phyloP scores from a whole-genome alignment of 83 land plant genomes.

The Larix sibirica region DNA sequence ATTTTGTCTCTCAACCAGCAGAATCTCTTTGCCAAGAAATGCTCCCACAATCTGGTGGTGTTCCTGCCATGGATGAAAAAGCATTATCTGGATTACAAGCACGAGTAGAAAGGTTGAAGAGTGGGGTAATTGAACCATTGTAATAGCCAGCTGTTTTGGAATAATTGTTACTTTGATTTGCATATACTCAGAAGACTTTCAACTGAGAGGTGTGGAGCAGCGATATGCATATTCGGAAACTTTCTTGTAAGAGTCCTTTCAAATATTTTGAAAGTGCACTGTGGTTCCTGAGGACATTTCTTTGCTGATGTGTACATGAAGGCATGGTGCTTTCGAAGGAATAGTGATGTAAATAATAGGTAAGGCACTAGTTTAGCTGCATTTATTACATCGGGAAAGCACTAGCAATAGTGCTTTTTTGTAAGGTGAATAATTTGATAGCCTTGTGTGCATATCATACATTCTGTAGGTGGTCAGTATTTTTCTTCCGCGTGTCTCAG shows the following conservation, averaged over 20 bases:
- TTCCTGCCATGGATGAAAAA: slow-evolving; percentile 81
- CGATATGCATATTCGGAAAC: background rate
- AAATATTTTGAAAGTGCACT: background rate
- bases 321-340: background rate
- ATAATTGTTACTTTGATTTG: background rate
- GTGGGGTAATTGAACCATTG: slow-evolving; percentile 66
- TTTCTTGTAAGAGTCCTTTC: slow-evolving; percentile 6
- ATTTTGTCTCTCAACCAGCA: background rate
- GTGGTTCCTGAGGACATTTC: background rate
- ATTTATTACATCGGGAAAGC: background rate
- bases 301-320: background rate
- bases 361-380: background rate
- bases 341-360: slow-evolving; percentile 1
- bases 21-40: background rate
- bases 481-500: no score
- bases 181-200: no score
- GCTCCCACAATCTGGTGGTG: slow-evolving; percentile 14
- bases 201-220: slow-evolving; percentile 34
- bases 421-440: slow-evolving; percentile 11
- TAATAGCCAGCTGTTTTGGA: background rate
- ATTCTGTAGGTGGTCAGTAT: no score
- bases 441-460: background rate
- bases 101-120: slow-evolving; percentile 96
- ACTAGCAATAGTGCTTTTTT: slow-evolving; percentile 11
- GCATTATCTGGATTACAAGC: slow-evolving; percentile 98